A percentile compares a stretch with the other conserved stretches of the same genome.
Conservation (phyloP, 2,329 filamentous ascomycete species). For the Beauveria medogensis region DNA sequence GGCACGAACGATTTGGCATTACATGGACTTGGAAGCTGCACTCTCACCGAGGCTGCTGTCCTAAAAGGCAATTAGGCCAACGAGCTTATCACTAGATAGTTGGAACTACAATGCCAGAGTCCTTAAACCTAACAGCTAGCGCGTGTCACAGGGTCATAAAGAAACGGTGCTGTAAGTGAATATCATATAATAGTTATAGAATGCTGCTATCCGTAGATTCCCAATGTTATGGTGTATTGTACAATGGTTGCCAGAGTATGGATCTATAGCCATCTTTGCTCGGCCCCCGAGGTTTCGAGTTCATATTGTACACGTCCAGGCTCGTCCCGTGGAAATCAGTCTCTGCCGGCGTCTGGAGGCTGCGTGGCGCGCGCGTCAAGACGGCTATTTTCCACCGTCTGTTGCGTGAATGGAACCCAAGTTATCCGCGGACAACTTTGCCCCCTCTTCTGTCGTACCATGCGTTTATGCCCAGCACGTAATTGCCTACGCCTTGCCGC, state of each 20-base stretch:
- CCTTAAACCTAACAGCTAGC: not conserved
- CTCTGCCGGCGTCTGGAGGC: not conserved
- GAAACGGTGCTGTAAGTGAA: not conserved
- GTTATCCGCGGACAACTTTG: too few species aligned
- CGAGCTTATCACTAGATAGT: not conserved
- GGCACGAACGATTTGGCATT: not conserved
- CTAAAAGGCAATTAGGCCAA: not conserved
- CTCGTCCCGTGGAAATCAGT: not conserved
- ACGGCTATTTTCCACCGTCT: too few species aligned
- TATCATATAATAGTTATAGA: not conserved
- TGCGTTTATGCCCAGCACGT: not conserved
- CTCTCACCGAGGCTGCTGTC: not conserved
- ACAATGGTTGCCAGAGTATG: not conserved
- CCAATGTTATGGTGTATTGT: not conserved
- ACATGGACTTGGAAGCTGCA: not conserved
- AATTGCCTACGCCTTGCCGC: conserved; percentile 22
- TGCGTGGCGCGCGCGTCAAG: not conserved
- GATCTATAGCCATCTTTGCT: not conserved
- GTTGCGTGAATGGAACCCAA: not conserved
- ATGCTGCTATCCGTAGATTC: not conserved
- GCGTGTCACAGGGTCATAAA: not conserved
- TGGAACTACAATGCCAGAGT: not conserved
- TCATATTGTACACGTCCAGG: not conserved
- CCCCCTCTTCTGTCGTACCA: not conserved
- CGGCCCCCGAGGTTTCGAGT: not conserved